Evolutionary conservation across 108 stramenopile species (phyloP).

Genomic region (Conticribra weissflogii): DNA sequence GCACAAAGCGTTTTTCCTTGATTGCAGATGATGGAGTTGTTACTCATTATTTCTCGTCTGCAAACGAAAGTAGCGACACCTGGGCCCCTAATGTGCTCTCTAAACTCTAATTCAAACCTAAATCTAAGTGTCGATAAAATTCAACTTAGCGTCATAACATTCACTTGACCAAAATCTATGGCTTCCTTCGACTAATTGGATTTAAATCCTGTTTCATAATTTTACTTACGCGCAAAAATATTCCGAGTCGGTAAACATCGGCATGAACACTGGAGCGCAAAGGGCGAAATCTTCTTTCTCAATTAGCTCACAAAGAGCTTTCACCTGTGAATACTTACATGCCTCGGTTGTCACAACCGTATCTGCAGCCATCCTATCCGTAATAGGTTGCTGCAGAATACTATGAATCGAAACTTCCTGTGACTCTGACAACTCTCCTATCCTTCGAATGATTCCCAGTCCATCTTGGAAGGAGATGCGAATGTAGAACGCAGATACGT

Average conservation of each 20-base stretch:
- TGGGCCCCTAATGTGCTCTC: slow-evolving; percentile 85
- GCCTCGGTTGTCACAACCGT: slow-evolving; percentile 85
- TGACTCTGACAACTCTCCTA: slow-evolving; percentile 83
- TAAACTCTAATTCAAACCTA: slow-evolving; percentile 36
- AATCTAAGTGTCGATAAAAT: too few relatives aligned
- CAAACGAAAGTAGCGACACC: slow-evolving; percentile 64
- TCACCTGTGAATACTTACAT: slow-evolving; percentile 57
- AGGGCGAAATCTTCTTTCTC: slow-evolving; percentile 61
- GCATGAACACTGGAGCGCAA: slow-evolving; percentile 61
- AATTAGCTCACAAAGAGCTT: slow-evolving; percentile 58
- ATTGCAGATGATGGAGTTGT: slow-evolving; percentile 87
- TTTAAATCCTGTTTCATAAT: background rate
- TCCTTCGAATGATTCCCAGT: slow-evolving; percentile 77
- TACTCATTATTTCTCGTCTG: slow-evolving; percentile 76
- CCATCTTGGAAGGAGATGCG: slow-evolving; percentile 84
- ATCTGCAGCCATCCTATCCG: slow-evolving; percentile 72
- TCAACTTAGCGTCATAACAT: too few relatives aligned
- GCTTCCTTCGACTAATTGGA: too few relatives aligned
- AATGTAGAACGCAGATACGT: slow-evolving; percentile 75
- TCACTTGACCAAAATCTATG: too few relatives aligned
- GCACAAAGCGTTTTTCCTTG: slow-evolving; percentile 79
- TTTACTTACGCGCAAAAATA: background rate
- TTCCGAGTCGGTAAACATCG: slow-evolving; percentile 56
- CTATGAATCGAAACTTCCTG: slow-evolving; percentile 79
- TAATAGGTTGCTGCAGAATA: slow-evolving; percentile 86